These are phyloP conservation scores for Pleurotus tuber-regium DNA, from an alignment of 768 basidiomycete species.

Conservation along the genomic window DNA sequence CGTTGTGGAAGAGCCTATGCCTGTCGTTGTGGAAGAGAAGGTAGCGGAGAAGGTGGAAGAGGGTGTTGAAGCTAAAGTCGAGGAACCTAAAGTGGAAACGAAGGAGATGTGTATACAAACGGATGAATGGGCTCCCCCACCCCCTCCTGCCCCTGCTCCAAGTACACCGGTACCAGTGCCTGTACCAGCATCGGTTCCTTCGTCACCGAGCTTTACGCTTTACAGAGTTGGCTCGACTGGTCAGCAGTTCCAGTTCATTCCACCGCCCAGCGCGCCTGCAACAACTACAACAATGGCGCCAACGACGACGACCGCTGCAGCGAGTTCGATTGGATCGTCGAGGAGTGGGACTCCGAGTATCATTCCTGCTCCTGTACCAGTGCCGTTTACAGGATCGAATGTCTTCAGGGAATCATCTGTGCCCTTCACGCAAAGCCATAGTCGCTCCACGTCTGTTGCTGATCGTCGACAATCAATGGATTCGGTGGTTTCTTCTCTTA, in stretches of 20 bases:
- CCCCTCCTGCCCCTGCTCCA: slow-evolving; percentile 29
- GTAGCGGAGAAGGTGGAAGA: slow-evolving; percentile 12
- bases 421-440: slow-evolving; percentile 45
- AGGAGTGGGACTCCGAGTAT: slow-evolving; percentile 34
- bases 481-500: slow-evolving; percentile 54
- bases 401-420: slow-evolving; percentile 51
- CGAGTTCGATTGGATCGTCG: slow-evolving; percentile 29
- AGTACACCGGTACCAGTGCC: slow-evolving; percentile 33
- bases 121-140: slow-evolving; percentile 61
- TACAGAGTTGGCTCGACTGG: slow-evolving; percentile 18
- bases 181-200: slow-evolving; percentile 27
- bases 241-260: slow-evolving; percentile 21
- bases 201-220: slow-evolving; percentile 20
- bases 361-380: slow-evolving; percentile 31
- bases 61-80: slow-evolving; percentile 20
- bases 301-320: too few relatives aligned
- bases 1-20: slow-evolving; percentile 5
- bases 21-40: slow-evolving; percentile 20
- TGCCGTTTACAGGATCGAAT: slow-evolving; percentile 27
- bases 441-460: slow-evolving; percentile 49
- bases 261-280: too few relatives aligned
- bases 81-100: slow-evolving; percentile 52
- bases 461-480: slow-evolving; percentile 75
- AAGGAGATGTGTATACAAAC: slow-evolving; percentile 82
- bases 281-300: too few relatives aligned